These are phyloP conservation scores for Hirschioporus abietinus DNA, from an alignment of 768 basidiomycete genomes.

Conservation along the genomic window DNA sequence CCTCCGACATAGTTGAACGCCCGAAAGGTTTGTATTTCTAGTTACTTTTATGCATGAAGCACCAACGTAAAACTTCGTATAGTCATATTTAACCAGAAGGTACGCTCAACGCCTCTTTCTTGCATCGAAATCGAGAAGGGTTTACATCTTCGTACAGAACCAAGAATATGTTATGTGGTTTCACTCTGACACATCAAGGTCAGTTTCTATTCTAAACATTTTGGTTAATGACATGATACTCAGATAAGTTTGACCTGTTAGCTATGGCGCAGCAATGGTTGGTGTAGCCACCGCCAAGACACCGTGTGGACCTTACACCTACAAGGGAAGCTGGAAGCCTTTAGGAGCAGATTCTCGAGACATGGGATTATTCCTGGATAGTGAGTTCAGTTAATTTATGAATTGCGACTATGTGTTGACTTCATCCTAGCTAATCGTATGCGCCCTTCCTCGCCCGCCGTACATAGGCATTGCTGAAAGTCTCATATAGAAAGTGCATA, in stretches of 20 bases:
- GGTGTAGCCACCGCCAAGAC: conserved; percentile 54
- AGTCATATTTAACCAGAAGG: conserved; percentile 53
- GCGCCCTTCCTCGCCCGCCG: background rate
- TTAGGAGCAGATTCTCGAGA: conserved; percentile 57
- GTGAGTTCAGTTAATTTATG: conserved; percentile 23
- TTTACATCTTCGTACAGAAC: conserved; percentile 31
- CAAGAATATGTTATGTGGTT: conserved; percentile 69
- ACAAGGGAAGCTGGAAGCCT: conserved; percentile 49
- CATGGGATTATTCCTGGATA: conserved; percentile 53
- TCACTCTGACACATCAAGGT: conserved; percentile 60
- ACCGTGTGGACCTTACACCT: conserved; percentile 58
- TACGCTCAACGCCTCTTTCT: conserved; percentile 16
- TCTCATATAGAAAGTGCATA: conserved; percentile 42
- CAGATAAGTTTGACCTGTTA: conserved; percentile 18
- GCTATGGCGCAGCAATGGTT: conserved; percentile 60
- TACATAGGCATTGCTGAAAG: background rate
- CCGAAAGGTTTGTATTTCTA: conserved; percentile 43
- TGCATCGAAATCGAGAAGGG: background rate
- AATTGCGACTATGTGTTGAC: background rate
- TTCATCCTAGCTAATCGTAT: background rate
- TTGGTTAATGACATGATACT: background rate
- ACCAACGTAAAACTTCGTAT: background rate
- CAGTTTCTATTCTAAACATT: conserved; percentile 14
- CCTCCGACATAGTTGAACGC: conserved; percentile 53
- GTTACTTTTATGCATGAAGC: conserved; percentile 3